A percentile compares a stretch with the other conserved stretches of the same genome.
Evolutionary conservation across 2,329 filamentous ascomycete genomes (phyloP).

Genomic region (Colletotrichum spaethianum): DNA sequence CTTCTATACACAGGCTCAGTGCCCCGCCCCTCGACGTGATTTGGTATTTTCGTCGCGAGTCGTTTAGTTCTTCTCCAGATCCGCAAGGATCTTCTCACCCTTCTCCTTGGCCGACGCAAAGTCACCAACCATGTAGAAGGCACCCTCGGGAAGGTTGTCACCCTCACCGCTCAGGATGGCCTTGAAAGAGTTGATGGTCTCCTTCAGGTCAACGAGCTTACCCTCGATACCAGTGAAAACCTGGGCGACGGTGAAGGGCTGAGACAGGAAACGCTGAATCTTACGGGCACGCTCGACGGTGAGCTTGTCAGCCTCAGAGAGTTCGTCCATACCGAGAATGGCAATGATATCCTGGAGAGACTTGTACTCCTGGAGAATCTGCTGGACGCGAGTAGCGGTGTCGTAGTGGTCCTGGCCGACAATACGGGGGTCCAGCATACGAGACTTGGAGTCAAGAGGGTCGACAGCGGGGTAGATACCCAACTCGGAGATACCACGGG

Average conservation of each 20-base stretch:
- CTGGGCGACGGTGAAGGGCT: slow-evolving; percentile 93
- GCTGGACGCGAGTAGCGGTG: slow-evolving; percentile 94
- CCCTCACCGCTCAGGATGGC: slow-evolving; percentile 94
- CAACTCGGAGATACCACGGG: slow-evolving; percentile 99
- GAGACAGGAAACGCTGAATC: slow-evolving; percentile 99
- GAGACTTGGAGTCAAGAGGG: slow-evolving; percentile 98
- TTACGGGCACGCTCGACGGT: slow-evolving; percentile 99
- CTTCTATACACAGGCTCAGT: slow-evolving; percentile 70
- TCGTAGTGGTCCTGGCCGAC: slow-evolving; percentile 98
- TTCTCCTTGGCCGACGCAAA: slow-evolving; percentile 92
- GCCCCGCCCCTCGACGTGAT: slow-evolving; percentile 60
- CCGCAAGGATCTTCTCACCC: slow-evolving; percentile 99
- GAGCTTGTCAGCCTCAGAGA: slow-evolving; percentile 99
- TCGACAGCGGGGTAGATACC: slow-evolving; percentile 99
- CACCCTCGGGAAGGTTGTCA: slow-evolving; percentile 95
- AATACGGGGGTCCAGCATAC: slow-evolving; percentile 99
- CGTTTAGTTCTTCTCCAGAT: slow-evolving; percentile 74
- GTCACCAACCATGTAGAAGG: slow-evolving; percentile 98
- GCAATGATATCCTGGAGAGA: slow-evolving; percentile 99
- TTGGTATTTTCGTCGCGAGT: slow-evolving; percentile 41
- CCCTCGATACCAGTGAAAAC: slow-evolving; percentile 96
- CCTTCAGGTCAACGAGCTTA: slow-evolving; percentile 97
- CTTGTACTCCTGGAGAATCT: slow-evolving; percentile 99
- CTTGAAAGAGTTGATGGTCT: slow-evolving; percentile 98
- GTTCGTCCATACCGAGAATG: slow-evolving; percentile 99